A percentile compares a stretch with the other conserved stretches of the same genome.
Conservation (phyloP, 306 rosid genomes). For the Prinsepia uniflora region DNA sequence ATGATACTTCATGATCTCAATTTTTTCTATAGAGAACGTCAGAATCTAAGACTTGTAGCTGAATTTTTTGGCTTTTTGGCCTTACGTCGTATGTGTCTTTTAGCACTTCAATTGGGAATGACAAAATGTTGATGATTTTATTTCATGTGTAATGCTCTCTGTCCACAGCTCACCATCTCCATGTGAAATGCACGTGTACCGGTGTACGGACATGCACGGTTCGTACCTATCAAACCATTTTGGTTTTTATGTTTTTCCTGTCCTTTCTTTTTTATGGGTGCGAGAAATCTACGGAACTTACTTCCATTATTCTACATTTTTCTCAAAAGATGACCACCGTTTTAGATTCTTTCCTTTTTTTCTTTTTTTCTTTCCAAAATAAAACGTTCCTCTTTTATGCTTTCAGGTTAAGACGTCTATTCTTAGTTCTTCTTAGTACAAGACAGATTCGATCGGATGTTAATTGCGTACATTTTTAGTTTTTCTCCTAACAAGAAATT, state of each 20-base stretch:
- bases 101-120: background rate
- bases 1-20: no score
- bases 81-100: background rate
- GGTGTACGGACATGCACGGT: constrained; percentile 4
- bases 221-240: background rate
- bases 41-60: background rate
- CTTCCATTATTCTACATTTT: background rate
- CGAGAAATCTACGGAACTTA: no score
- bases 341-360: no score
- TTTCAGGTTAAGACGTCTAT: no score
- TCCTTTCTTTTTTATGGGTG: no score
- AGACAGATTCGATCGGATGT: no score
- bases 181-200: constrained; percentile 5
- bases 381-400: background rate
- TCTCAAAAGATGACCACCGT: no score
- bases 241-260: no score
- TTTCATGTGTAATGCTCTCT: background rate
- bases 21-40: no score
- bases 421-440: no score
- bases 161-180: background rate
- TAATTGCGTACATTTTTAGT: no score
- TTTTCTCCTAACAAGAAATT: no score
- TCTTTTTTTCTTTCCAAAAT: background rate
- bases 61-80: background rate
- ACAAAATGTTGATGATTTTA: background rate